These are phyloP conservation scores for Schwanniomyces vanrijiae DNA, from an alignment of 805 yeast genomes.

Conservation along the genomic window DNA sequence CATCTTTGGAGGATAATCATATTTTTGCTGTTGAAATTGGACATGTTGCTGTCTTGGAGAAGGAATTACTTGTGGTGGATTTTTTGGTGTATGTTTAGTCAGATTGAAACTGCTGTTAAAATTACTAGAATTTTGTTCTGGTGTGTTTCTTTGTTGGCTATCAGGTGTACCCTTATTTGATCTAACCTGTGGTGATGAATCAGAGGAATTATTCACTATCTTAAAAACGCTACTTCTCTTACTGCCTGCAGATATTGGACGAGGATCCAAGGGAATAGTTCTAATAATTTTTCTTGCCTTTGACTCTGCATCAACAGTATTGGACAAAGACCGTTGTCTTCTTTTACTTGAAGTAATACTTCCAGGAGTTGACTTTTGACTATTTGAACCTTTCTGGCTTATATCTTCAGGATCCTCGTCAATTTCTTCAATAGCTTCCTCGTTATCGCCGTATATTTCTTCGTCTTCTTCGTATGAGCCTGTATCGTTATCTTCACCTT, in stretches of 20 bases:
- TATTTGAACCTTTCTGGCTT: slow-evolving; percentile 8
- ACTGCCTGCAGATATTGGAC: slow-evolving; percentile 55
- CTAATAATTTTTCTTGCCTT: slow-evolving; percentile 73
- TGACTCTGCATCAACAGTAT: slow-evolving; percentile 61
- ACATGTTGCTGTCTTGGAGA: background rate
- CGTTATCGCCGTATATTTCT: slow-evolving; percentile 15
- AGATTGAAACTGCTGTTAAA: background rate
- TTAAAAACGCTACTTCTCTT: slow-evolving; percentile 39
- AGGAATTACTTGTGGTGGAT: background rate
- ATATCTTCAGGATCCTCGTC: slow-evolving; percentile 9
- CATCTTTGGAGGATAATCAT: background rate
- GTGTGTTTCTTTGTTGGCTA: background rate
- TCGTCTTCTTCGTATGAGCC: slow-evolving; percentile 21
- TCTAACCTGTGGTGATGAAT: slow-evolving; percentile 26
- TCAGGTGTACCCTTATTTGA: slow-evolving; percentile 11
- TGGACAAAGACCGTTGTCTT: slow-evolving; percentile 52
- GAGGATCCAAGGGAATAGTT: slow-evolving; percentile 82
- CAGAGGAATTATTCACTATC: slow-evolving; percentile 34
- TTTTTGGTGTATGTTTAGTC: background rate
- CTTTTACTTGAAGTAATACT: slow-evolving; percentile 35
- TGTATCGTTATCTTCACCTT: slow-evolving; percentile 31
- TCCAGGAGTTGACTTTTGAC: slow-evolving; percentile 38
- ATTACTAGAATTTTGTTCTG: background rate
- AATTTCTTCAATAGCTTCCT: slow-evolving; percentile 22
- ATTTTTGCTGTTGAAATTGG: background rate